Conservation (phyloP, 352 stramenopile genomes). For the Globisporangium okanoganense region DNA sequence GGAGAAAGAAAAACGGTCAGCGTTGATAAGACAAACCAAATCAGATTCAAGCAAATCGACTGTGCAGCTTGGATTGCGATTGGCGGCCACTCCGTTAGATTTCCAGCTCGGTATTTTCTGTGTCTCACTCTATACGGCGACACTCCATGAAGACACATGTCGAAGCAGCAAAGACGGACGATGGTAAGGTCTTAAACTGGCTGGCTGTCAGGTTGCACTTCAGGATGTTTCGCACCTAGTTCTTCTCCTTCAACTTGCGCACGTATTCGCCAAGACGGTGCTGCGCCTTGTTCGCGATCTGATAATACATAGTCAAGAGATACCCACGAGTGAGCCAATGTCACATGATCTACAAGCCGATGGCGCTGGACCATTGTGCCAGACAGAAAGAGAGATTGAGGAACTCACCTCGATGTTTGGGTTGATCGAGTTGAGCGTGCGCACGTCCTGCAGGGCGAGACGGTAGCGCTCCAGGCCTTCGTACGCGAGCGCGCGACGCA, state of each 20-base stretch:
- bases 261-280: slow-evolving; percentile 87
- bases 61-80: slow-evolving; percentile 4
- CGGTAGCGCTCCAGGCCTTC: slow-evolving; percentile 94
- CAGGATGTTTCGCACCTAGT: slow-evolving; percentile 28
- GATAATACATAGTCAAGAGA: too few relatives aligned
- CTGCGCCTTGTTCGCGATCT: slow-evolving; percentile 88
- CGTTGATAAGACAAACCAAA: neutral
- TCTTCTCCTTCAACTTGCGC: slow-evolving; percentile 80
- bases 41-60: neutral
- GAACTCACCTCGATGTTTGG: slow-evolving; percentile 78
- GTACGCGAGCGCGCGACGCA: slow-evolving; percentile 93
- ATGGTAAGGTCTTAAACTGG: neutral
- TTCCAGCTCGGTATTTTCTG: neutral
- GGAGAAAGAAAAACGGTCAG: slow-evolving; percentile 20
- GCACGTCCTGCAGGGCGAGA: slow-evolving; percentile 85
- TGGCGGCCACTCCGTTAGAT: slow-evolving; percentile 2
- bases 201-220: neutral
- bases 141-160: neutral
- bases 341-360: slow-evolving; percentile 1
- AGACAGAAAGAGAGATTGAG: neutral
- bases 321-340: neutral
- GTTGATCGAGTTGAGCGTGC: slow-evolving; percentile 81
- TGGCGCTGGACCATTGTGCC: neutral
- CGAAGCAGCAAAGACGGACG: neutral
- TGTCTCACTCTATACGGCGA: neutral